Percentiles rank a stretch among this genome's conserved stretches.
phyloP scores from a whole-genome alignment of 192 early-diverging fungal species.

The Chytriomyces confervae region DNA sequence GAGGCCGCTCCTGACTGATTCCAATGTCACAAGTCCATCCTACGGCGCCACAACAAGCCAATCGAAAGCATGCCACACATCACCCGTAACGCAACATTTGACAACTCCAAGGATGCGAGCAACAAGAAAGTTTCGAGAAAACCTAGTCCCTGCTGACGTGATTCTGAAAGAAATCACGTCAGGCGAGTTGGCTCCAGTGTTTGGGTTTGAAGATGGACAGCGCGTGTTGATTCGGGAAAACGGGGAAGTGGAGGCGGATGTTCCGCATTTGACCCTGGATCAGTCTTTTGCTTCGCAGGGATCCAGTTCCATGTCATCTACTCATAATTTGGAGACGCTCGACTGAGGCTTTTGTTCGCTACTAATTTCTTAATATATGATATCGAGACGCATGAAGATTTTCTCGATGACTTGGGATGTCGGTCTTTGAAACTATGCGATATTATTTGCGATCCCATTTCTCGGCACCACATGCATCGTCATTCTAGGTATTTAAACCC shows the following conservation, averaged over 20 bases:
- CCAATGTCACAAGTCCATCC: neutral
- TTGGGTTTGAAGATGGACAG: constrained; percentile 30
- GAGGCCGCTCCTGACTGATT: neutral
- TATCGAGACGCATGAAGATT: no score
- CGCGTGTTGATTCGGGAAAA: constrained; percentile 15
- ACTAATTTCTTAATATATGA: no score
- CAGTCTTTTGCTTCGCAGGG: neutral
- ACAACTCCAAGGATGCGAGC: constrained; percentile 1
- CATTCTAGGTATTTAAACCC: no score
- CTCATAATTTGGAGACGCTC: constrained; percentile 1
- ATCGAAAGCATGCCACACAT: neutral
- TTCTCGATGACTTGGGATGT: no score
- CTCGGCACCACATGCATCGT: no score
- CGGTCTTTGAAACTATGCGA: no score
- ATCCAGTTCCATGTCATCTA: neutral
- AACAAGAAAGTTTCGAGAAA: constrained; percentile 23
- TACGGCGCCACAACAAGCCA: neutral
- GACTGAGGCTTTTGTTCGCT: constrained; percentile 19
- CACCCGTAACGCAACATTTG: neutral
- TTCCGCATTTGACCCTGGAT: constrained; percentile 30
- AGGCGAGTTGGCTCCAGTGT: constrained; percentile 1
- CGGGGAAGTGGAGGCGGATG: constrained; percentile 17
- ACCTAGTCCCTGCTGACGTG: constrained; percentile 15
- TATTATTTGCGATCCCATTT: no score
- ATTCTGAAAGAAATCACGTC: constrained; percentile 4